Evolutionary conservation across 148 eudicot genomes (phyloP), one percentile per base, ranked within the genome.

Genomic region (Camellia japonica): DNA sequence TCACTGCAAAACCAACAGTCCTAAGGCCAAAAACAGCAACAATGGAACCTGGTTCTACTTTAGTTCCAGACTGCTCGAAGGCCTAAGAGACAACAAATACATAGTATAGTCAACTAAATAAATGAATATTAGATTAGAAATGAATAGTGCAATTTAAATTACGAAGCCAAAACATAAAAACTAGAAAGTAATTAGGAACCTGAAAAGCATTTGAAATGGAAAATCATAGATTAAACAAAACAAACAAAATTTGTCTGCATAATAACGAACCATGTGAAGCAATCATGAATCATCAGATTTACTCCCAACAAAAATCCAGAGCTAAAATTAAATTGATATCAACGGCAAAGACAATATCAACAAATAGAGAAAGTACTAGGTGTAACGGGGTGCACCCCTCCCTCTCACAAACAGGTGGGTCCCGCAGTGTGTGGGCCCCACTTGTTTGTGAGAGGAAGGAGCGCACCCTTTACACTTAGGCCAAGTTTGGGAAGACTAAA

Each of bases 1-100:
- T 84, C 82, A 97, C 99, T 44, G 98, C 98, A 84, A 97, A 93
- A 76, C 98, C 99, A 20, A 97, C 95, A 74, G 98, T 97, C 80
- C 99, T 98, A 79, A 97, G 94, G 52, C 99, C 99, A 94, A 97
- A 97, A 82, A 97, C 74, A 87, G 99, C 99, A 87, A 97, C 99
- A 83, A 79, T 92, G 60, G 99, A 92, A 78, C 98, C 97, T 61
- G 95, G 84, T 85, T 94, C 99, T 30, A 94, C 99, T 85, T 94
- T 94, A 74, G 90, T 97, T 97, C 99, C 99, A 93, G 69, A 95
- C 99, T 80, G 97, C 99, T 85, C 99, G 97, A 81, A 95, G 99
- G 78, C 99, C 99, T 92, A 54, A 23, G 44, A 76, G 71, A 75
- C 75, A 80, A 12, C 12, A 70, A 56, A 76, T 0, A n/a, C 11